phyloP scores from a whole-genome alignment of 441 rosid species.

The Gossypium trilobum region DNA sequence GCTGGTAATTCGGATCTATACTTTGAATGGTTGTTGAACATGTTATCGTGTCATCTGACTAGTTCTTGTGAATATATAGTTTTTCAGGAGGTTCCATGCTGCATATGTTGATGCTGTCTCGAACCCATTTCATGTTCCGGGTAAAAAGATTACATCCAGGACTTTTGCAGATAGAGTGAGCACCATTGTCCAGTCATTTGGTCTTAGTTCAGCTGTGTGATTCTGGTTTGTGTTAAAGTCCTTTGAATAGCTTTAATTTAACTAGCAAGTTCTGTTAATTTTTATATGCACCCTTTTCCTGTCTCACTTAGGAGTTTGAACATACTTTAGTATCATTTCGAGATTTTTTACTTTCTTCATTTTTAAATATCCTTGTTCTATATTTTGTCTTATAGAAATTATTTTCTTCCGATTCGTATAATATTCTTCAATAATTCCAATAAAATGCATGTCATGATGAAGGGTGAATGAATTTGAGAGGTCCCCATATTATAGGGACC shows the following conservation, averaged over 20 bases:
- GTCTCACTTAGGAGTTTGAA: not conserved
- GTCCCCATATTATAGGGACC: too few relatives aligned
- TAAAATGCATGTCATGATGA: not conserved
- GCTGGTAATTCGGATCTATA: not conserved
- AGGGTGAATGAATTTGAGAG: not conserved
- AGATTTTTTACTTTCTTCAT: not conserved
- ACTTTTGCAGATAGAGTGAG: constrained; percentile 70
- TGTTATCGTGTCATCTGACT: not conserved
- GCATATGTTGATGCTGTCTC: constrained; percentile 89
- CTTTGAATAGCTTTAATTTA: not conserved
- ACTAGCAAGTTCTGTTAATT: not conserved
- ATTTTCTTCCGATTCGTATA: too few relatives aligned
- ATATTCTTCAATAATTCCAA: too few relatives aligned
- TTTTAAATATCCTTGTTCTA: not conserved
- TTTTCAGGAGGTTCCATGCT: constrained; percentile 79
- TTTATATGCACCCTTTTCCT: not conserved
- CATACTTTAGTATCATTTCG: not conserved
- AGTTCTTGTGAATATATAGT: constrained; percentile 29
- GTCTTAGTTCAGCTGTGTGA: constrained; percentile 46
- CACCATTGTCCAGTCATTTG: constrained; percentile 76
- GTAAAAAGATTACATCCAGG: constrained; percentile 82
- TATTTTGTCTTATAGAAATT: too few relatives aligned
- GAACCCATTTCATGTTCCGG: constrained; percentile 86
- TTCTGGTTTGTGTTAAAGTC: constrained; percentile 10
- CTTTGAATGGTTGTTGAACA: not conserved